Evolutionary conservation across 176 grass and related monocot genomes (phyloP), one percentile per base, ranked within the genome.

Genomic region (Lolium perenne): DNA sequence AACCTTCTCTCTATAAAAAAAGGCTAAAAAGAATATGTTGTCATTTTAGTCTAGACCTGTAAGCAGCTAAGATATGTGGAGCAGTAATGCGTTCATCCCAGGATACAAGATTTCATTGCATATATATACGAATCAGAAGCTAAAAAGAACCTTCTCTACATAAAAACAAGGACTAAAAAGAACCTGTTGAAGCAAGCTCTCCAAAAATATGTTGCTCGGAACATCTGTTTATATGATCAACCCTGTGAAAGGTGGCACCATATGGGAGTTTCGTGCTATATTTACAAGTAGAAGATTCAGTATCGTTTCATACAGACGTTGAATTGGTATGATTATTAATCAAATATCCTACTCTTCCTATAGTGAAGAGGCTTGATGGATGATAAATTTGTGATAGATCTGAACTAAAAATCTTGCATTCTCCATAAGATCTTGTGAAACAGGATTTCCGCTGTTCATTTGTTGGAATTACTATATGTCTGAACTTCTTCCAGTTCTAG

Each of bases 191-290:
- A 23, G n/a, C 58, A 70, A 50, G 20, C 41, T 9, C 59, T 38
- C 2, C 20, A 38, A 10, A 77, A 22, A 14, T 62, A 62, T 40
- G 10, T 0, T 53, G 53, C 64, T 79, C 63, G 26, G 35, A 25
- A 10, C 64, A 78, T 53, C 9, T 51, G 47, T 66, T 62, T 55
- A 58, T 43, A 77, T 66, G 55, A 85, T 62, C 40, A 23, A 38
- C 20, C 77, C 6, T 40, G 3, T 32, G 13, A 41, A 81, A 74
- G 0, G 3, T 85, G 14, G 10, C 63, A 47, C 63, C 6, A 15
- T 10, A 49, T 48, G 9, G 64, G 10, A 48, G 3, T 81, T 73
- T 20, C 8, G 8, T 71, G 5, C 0, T 25, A 16, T 10, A 61
- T 72, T 75, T 10, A 50, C 1, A n/a, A n/a, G 21, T 23, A 18